A percentile compares a stretch with the other conserved stretches of the same genome.
phyloP scores from a whole-genome alignment of 805 yeast genomes.

The Metschnikowia cubensis region DNA sequence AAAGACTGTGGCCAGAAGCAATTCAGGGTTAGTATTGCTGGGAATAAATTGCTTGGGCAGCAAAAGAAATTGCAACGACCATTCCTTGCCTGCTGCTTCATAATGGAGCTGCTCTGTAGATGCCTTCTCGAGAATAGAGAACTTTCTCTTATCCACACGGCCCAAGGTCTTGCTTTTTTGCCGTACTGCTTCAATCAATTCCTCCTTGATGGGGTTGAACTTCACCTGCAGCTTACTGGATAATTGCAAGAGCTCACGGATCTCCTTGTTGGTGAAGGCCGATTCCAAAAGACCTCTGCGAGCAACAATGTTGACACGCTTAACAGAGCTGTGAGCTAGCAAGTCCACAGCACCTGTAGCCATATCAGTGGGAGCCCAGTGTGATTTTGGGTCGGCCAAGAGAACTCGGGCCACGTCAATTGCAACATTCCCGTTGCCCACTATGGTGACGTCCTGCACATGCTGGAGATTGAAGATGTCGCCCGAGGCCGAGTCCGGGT shows the following conservation, averaged over 20 bases:
- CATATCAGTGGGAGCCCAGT: slow-evolving; percentile 73
- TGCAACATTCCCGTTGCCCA: slow-evolving; percentile 98
- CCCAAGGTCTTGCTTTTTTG: slow-evolving; percentile 31
- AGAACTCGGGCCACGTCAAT: slow-evolving; percentile 83
- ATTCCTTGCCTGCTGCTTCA: slow-evolving; percentile 26
- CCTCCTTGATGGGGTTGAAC: slow-evolving; percentile 36
- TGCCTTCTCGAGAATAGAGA: slow-evolving; percentile 59
- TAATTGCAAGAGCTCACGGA: slow-evolving; percentile 75
- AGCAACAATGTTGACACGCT: slow-evolving; percentile 69
- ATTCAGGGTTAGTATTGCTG: slow-evolving; percentile 29
- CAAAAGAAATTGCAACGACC: slow-evolving; percentile 69
- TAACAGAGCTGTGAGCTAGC: slow-evolving; percentile 52
- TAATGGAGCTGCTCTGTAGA: slow-evolving; percentile 1
- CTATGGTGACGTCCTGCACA: slow-evolving; percentile 64
- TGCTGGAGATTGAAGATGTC: slow-evolving; percentile 47
- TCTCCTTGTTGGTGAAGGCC: slow-evolving; percentile 89
- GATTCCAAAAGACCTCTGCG: slow-evolving; percentile 82
- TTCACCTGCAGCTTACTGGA: slow-evolving; percentile 45
- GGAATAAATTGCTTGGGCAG: slow-evolving; percentile 56
- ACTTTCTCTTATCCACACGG: slow-evolving; percentile 60
- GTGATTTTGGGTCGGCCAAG: slow-evolving; percentile 49
- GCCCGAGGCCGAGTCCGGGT: slow-evolving; percentile 48
- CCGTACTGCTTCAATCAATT: slow-evolving; percentile 25
- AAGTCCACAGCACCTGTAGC: slow-evolving; percentile 52
- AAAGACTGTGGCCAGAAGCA: slow-evolving; percentile 47